phyloP scores from a whole-genome alignment of 345 rosid species.

The Euphorbia tirucalli region DNA sequence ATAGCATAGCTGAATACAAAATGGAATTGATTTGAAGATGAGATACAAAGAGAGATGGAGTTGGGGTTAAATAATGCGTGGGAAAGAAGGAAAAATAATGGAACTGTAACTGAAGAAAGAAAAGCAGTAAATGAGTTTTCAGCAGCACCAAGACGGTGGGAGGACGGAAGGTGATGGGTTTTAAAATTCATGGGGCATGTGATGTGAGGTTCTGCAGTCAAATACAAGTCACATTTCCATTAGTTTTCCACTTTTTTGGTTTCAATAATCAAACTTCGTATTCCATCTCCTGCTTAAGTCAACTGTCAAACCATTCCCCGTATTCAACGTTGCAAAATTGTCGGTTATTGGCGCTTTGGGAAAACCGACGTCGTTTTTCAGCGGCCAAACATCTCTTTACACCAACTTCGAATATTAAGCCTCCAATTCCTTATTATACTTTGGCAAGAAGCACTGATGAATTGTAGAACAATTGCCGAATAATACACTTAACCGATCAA shows the following conservation, averaged over 20 bases:
- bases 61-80: not conserved
- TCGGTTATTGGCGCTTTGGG: no score
- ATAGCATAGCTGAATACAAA: conserved; percentile 9
- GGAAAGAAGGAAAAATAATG: conserved; percentile 13
- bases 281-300: no score
- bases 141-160: conserved; percentile 25
- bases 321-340: no score
- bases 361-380: no score
- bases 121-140: no score
- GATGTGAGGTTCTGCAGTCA: conserved; percentile 17
- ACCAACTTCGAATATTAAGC: no score
- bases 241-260: not conserved
- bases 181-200: conserved; percentile 7
- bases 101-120: conserved; percentile 49
- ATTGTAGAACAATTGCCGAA: no score
- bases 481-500: no score
- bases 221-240: conserved; percentile 18
- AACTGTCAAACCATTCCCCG: no score
- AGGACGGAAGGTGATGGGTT: not conserved
- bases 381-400: no score
- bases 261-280: not conserved
- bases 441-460: no score
- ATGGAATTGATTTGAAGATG: conserved; percentile 3
- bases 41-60: not conserved
- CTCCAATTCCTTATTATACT: no score